Conservation (phyloP, 805 yeast genomes). For the Saturnispora silvae region DNA sequence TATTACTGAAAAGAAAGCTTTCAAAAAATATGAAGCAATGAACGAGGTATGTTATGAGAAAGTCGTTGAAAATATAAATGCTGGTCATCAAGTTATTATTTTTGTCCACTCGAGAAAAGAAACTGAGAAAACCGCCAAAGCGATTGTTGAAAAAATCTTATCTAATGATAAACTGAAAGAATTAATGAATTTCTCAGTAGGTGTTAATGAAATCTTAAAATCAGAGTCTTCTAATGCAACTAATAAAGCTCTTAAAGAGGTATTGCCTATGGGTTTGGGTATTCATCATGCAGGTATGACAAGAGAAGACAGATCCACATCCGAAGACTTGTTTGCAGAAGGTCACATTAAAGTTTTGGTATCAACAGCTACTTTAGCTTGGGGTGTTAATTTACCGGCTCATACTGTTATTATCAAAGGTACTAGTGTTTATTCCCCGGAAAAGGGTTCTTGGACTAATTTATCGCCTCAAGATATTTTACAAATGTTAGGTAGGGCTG, state of each 20-base stretch:
- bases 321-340: slow-evolving; percentile 82
- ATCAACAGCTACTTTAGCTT: slow-evolving; percentile 87
- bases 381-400: slow-evolving; percentile 96
- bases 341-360: slow-evolving; percentile 77
- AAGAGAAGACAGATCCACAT: slow-evolving; percentile 58
- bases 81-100: slow-evolving; percentile 70
- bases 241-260: slow-evolving; percentile 43
- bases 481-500: slow-evolving; percentile 98
- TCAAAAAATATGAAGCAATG: slow-evolving; percentile 72
- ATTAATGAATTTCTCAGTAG: slow-evolving; percentile 38
- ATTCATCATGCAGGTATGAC: slow-evolving; percentile 87
- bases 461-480: slow-evolving; percentile 90
- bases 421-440: slow-evolving; percentile 89
- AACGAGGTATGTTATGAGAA: slow-evolving; percentile 85
- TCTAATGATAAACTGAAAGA: slow-evolving; percentile 42
- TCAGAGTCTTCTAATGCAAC: slow-evolving; percentile 50
- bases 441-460: slow-evolving; percentile 78
- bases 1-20: slow-evolving; percentile 69
- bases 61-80: slow-evolving; percentile 48
- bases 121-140: slow-evolving; percentile 72
- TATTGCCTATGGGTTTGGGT: slow-evolving; percentile 68
- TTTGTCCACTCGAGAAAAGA: slow-evolving; percentile 94
- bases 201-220: slow-evolving; percentile 50
- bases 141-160: slow-evolving; percentile 50
- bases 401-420: slow-evolving; percentile 92